Percentiles rank a stretch among this genome's conserved stretches.
These are phyloP conservation scores for Artemisia tridentata DNA, from an alignment of 129 eudicot species.

Conservation along the genomic window DNA sequence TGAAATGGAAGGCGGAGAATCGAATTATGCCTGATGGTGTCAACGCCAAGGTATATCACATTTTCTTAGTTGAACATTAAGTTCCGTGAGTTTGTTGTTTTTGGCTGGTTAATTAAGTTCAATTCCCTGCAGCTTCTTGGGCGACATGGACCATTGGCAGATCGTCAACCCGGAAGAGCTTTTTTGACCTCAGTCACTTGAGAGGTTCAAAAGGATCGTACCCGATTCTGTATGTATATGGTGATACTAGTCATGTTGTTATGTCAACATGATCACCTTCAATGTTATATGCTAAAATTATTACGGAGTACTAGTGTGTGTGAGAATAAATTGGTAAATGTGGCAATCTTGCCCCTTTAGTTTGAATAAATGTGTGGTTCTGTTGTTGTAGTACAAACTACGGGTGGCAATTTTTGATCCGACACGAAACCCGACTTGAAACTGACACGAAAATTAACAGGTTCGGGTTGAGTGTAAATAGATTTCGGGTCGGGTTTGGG, in stretches of 20 bases:
- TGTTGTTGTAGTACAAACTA: conserved; percentile 1
- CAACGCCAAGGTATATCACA: conserved; percentile 42
- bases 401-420: too few relatives aligned
- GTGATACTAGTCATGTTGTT: neutral
- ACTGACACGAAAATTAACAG: too few relatives aligned
- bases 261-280: neutral
- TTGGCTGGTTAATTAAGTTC: neutral
- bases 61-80: neutral
- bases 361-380: neutral
- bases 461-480: too few relatives aligned
- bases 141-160: conserved; percentile 48
- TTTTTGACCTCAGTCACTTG: conserved; percentile 33
- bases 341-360: neutral
- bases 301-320: neutral
- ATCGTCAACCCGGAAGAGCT: conserved; percentile 53
- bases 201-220: conserved; percentile 8
- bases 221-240: neutral
- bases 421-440: too few relatives aligned
- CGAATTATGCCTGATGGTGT: conserved; percentile 53
- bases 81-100: neutral
- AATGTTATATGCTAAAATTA: neutral
- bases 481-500: too few relatives aligned
- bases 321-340: conserved; percentile 2
- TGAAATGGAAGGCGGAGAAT: conserved; percentile 45
- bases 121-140: conserved; percentile 46